Base-by-base conservation (phyloP, 345 rosid genomes). In the Salix arbutifolia region DNA sequence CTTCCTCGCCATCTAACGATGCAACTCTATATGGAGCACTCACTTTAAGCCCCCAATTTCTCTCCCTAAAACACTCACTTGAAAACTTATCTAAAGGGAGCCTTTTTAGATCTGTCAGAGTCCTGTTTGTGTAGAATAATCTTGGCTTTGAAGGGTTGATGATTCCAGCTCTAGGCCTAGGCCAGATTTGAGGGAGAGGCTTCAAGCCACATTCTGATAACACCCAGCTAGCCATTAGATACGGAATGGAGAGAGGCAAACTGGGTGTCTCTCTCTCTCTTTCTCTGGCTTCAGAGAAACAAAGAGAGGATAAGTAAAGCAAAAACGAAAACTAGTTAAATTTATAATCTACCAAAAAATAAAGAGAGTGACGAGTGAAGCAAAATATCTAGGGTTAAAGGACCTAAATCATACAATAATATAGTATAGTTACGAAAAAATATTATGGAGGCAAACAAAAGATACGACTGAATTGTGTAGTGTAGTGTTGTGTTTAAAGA, bases 121-220 rank as follows among this genome's bases (percentile, higher is more conserved):
- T 44, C 78, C 42, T 76, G 60, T 38, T 56, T 3, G 58, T 18
- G 56, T 12, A 30, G 35, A 83, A 83, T 73, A 78, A 68, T 75
- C 80, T 75, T 76, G 69, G 73, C 65, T 79, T 84, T 73, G 69
- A 71, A 21, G 33, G 31, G 74, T 9, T 40, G 62, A 80, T 8
- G 53, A 67, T 18, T 66, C 74, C 88, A 70, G 83, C 76, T 82
- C 83, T 76, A 83, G 85, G 92, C 79, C 77, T 72, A 19, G 88
- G 30, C 70, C 78, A 82, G 74, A 80, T 8, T 56, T 67, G 79
- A 74, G 95, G 92, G 38, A 87, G 90, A n/a, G 95, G 94, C 83
- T 85, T 89, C 70, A 91, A 69, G 13, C 97, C 97, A 84, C 91
- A 89, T 89, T 92, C 89, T 65, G 93, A 84, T 68, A 89, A 76